Evolutionary conservation across 495 filamentous ascomycete species (phyloP), one percentile per base, ranked within the genome.

Genomic region (Aspergillus incahuasiensis): DNA sequence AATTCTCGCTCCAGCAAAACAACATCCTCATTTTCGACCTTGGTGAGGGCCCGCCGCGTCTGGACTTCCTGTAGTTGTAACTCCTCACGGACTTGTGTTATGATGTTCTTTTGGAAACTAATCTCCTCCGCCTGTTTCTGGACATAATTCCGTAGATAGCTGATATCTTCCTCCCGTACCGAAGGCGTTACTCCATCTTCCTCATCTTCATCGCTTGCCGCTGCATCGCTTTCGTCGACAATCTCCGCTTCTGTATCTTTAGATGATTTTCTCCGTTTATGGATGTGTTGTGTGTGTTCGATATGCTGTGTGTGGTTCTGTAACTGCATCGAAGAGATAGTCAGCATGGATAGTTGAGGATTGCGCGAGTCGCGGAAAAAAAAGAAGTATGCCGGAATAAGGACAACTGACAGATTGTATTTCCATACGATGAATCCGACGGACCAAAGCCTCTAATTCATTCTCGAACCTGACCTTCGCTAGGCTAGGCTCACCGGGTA

Each of bases 1-100:
- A 99, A 77, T 71, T 99, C 95, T 15, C 94, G 82, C 70, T 97
- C 91, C 28, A 98, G 74, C 8, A 80, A 73, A 40, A 79, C 79
- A 51, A 88, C 84, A 62, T 87, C 83, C 58, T 87, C 79, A 45
- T 80, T 74, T 64, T 85, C 78, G 62, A 86, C 78, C 60, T 80
- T 79, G 60, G 75, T 78, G 44, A 83, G 65, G 49, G 77, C 75
- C 56, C 74, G 70, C 35, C 79, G 75, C 25, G 82, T 83, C 53
- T 82, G 76, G 54, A 84, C 80, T 57, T 84, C 78, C 64, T 87
- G 86, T 60, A 81, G 72, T 61, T 81, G 72, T 54, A 86, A 60
- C 63, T 83, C 79, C 54, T 80, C 87, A 54, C 87, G 85, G 39
- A 91, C 85, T 52, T 80, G 81, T 32, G 79, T 80, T 39, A 90